A percentile compares a stretch with the other conserved stretches of the same genome.
These are phyloP conservation scores for Geosiphon pyriformis DNA, from an alignment of 192 early-diverging fungal genomes.

Conservation along the genomic window DNA sequence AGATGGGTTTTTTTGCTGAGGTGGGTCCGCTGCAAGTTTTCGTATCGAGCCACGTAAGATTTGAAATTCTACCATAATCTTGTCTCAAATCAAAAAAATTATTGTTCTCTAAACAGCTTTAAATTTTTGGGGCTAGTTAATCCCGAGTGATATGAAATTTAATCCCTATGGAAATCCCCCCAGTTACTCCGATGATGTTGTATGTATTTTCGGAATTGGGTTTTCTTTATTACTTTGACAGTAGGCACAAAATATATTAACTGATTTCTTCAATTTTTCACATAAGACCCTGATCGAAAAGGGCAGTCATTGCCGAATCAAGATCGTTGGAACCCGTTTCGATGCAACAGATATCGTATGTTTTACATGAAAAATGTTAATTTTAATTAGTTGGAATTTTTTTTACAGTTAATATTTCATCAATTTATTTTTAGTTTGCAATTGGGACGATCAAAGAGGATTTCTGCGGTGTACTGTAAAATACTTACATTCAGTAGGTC, in stretches of 20 bases:
- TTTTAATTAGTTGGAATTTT: conserved; percentile 3
- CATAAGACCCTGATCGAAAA: conserved; percentile 68
- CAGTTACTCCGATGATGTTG: conserved; percentile 61
- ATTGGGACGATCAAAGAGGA: conserved; percentile 98
- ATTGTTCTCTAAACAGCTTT: background rate
- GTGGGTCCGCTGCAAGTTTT: conserved; percentile 92
- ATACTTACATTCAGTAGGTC: too few relatives aligned
- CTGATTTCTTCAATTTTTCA: conserved; percentile 16
- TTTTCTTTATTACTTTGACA: background rate
- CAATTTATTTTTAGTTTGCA: conserved; percentile 57
- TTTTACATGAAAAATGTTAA: conserved; percentile 11
- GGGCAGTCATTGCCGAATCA: conserved; percentile 76
- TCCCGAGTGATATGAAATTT: conserved; percentile 86
- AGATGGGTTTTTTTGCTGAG: conserved; percentile 94
- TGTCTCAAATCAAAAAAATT: background rate
- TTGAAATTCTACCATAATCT: conserved; percentile 4
- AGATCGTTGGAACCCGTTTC: conserved; percentile 83
- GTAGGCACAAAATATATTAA: conserved; percentile 6
- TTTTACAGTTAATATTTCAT: background rate
- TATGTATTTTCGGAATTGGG: conserved; percentile 53
- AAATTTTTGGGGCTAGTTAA: conserved; percentile 53
- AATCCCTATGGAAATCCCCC: conserved; percentile 85
- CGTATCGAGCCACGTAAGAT: conserved; percentile 70
- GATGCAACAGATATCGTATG: conserved; percentile 93
- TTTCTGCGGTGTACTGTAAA: conserved; percentile 36